phyloP scores from a whole-genome alignment of 2,329 filamentous ascomycete genomes.

The Helminthosporium solani region DNA sequence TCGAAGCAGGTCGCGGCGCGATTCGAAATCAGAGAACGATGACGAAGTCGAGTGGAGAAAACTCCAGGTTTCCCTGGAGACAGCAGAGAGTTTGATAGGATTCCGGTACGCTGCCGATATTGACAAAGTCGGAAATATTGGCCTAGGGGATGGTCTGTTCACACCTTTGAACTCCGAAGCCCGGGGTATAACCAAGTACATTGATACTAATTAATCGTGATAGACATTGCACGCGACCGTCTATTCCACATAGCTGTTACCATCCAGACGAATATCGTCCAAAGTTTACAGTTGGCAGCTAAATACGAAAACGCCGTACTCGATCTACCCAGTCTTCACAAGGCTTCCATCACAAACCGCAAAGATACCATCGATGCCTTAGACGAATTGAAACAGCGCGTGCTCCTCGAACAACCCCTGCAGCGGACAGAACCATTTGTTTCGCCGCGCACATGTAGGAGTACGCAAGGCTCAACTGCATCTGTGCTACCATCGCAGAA shows the following conservation, averaged over 20 bases:
- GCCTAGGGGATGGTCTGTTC: constrained; percentile 44
- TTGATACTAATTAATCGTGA: constrained; percentile 12
- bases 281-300: constrained; percentile 41
- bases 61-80: constrained; percentile 41
- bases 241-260: constrained; percentile 42
- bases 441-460: neutral
- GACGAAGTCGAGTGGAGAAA: constrained; percentile 40
- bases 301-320: constrained; percentile 35
- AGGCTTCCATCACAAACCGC: constrained; percentile 39
- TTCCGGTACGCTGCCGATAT: constrained; percentile 36
- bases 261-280: constrained; percentile 45
- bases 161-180: constrained; percentile 8
- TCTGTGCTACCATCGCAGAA: constrained; percentile 20
- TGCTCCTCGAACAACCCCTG: constrained; percentile 27
- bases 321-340: constrained; percentile 40
- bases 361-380: constrained; percentile 36
- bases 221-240: constrained; percentile 40
- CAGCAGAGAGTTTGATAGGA: constrained; percentile 39
- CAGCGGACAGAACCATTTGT: constrained; percentile 16
- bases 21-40: constrained; percentile 28
- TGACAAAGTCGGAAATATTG: constrained; percentile 37
- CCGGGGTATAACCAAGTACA: constrained; percentile 6
- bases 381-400: constrained; percentile 42
- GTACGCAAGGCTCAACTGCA: constrained; percentile 8
- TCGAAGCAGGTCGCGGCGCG: constrained; percentile 30